Evolutionary conservation across 345 rosid genomes (phyloP), one percentile per base, ranked within the genome.

Genomic region (Salix suchowensis): DNA sequence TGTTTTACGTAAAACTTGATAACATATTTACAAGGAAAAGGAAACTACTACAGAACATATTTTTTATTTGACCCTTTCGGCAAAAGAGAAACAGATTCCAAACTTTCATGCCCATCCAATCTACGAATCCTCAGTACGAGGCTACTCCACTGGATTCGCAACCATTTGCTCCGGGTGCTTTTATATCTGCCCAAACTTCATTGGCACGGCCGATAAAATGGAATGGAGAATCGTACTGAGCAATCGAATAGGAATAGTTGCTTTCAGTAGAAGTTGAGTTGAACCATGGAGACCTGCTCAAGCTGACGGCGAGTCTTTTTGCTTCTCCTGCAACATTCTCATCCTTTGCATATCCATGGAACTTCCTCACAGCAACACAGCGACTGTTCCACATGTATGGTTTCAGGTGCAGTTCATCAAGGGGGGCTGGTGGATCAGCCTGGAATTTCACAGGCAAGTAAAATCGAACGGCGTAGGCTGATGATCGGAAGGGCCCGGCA

Each of bases 161-260:
- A 32, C 78, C 84, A 36, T 77, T 54, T 4, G 71, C 68, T 36
- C 23, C 84, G 30, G 87, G 72, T 23, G 79, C 77, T 26, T 80
- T 68, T 2, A 91, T 77, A 77, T 89, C 92, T 21, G 84, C 93
- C 96, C 93, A 88, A 0, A 91, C 85, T 82, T 91, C 96, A 76
- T 89, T 91, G 39, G 77, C 76, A 4, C 93, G 91, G 1, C 92
- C 88, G 4, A 89, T 76, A 73, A 88, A 71, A 61, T 76, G 84
- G 81, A 91, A 86, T 0, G 92, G 93, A 66, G 96, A 74, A 74
- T 85, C 86, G 30, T 88, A 88, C 75, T 91, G 96, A 0, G 92
- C 93, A 74, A 91, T 82, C 19, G 93, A 88, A 70, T 89, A 91
- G 69, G 91, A 85, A 32, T 74, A 84, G 7, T 66, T 77, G 18